phyloP scores from a whole-genome alignment of 2,329 filamentous ascomycete genomes.

The Pseudogymnoascus pannorum region DNA sequence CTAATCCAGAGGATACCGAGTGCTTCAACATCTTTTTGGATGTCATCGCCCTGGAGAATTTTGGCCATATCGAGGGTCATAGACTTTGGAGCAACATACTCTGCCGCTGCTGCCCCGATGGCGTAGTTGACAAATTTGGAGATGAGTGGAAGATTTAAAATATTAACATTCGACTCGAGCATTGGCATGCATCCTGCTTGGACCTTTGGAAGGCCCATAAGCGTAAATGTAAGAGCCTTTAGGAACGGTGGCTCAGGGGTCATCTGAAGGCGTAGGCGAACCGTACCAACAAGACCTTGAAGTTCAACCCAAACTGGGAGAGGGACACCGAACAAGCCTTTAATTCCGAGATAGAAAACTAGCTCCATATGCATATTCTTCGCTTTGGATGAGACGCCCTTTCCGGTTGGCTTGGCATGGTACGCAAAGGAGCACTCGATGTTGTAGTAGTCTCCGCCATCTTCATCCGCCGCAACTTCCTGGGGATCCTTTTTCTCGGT shows the following conservation, averaged over 20 bases:
- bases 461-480: constrained; percentile 80
- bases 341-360: constrained; percentile 86
- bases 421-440: constrained; percentile 87
- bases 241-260: constrained; percentile 87
- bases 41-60: constrained; percentile 83
- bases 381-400: constrained; percentile 69
- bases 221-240: constrained; percentile 83
- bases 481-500: constrained; percentile 76
- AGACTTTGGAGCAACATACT: constrained; percentile 92
- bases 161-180: constrained; percentile 82
- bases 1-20: constrained; percentile 87
- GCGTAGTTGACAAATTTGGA: constrained; percentile 97
- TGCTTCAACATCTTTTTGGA: constrained; percentile 81
- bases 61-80: constrained; percentile 88
- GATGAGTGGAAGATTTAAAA: constrained; percentile 85
- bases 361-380: constrained; percentile 97
- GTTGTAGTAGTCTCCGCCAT: constrained; percentile 89
- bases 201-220: constrained; percentile 90
- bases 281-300: constrained; percentile 82
- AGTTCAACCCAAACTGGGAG: constrained; percentile 59
- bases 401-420: constrained; percentile 69
- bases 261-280: constrained; percentile 74
- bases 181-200: constrained; percentile 86
- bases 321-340: constrained; percentile 66
- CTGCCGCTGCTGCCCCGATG: constrained; percentile 74